Evolutionary conservation across 116 monocot genomes (phyloP).

Genomic region (Dioscorea cayenensis): DNA sequence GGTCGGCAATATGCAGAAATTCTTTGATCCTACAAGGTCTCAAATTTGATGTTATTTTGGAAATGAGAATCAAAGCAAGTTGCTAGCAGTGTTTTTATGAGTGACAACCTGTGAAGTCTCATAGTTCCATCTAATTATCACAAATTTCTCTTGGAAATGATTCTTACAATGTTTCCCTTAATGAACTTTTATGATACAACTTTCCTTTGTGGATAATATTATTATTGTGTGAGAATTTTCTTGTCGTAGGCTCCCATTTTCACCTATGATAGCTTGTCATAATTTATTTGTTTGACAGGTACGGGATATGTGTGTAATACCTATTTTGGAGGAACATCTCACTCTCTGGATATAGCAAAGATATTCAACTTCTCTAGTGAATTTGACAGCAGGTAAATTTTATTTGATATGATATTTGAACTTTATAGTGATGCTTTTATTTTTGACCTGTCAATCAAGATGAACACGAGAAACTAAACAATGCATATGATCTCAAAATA

Average conservation of each 20-base stretch:
- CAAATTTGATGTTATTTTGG: too few relatives aligned
- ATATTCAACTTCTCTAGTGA: conserved; percentile 81
- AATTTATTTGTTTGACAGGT: conserved; percentile 37
- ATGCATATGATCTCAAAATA: not conserved
- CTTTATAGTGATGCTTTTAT: not conserved
- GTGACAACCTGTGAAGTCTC: too few relatives aligned
- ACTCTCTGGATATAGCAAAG: conserved; percentile 62
- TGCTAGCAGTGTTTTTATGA: too few relatives aligned
- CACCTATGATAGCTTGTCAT: not conserved
- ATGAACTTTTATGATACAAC: too few relatives aligned
- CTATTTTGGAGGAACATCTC: conserved; percentile 40
- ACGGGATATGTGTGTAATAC: conserved; percentile 73
- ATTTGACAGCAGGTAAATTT: conserved; percentile 50
- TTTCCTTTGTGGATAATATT: too few relatives aligned
- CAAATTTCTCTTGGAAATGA: too few relatives aligned
- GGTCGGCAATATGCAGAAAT: too few relatives aligned
- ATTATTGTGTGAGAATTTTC: too few relatives aligned
- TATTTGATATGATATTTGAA: not conserved
- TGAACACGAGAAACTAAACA: not conserved
- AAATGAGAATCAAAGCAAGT: too few relatives aligned
- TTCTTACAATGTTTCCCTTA: too few relatives aligned
- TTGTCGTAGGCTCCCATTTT: not conserved
- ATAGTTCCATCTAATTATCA: too few relatives aligned
- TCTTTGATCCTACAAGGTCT: too few relatives aligned
- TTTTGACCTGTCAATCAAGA: not conserved